Evolutionary conservation across 208 protist species (phyloP).

Genomic region (Leishmania guyanensis): DNA sequence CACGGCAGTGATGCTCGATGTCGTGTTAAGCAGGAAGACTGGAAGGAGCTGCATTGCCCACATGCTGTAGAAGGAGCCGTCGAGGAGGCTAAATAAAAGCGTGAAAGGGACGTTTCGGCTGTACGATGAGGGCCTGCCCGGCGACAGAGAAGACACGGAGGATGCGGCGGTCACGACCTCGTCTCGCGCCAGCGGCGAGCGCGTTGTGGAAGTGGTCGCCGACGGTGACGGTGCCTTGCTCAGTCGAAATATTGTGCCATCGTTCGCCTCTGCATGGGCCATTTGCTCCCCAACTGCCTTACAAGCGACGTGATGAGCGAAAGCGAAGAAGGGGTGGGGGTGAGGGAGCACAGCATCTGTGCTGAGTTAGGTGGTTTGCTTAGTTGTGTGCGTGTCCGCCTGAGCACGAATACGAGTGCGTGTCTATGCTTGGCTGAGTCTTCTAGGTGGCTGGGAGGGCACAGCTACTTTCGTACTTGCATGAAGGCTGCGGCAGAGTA

Average conservation of each 20-base stretch:
- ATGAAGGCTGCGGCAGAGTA: not conserved
- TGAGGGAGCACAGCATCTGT: not conserved
- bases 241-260: not conserved
- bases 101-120: conserved; percentile 49
- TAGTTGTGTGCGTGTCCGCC: not conserved
- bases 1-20: conserved; percentile 17
- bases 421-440: not conserved
- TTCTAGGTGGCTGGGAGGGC: not conserved
- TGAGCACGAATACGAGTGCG: not conserved
- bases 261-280: not conserved
- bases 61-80: conserved; percentile 51
- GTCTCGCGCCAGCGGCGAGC: not conserved
- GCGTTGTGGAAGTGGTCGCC: not conserved
- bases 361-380: not conserved
- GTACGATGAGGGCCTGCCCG: not conserved
- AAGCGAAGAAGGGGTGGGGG: not conserved
- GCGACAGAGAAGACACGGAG: not conserved
- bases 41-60: conserved; percentile 56
- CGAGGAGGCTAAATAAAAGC: conserved; percentile 47
- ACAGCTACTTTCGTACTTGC: not conserved
- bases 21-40: conserved; percentile 36
- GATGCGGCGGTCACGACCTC: no score
- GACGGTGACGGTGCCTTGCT: not conserved
- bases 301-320: not conserved
- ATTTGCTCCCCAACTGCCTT: not conserved